These are phyloP conservation scores for Phytophthora rubi DNA, from an alignment of 352 stramenopile genomes.

Conservation along the genomic window DNA sequence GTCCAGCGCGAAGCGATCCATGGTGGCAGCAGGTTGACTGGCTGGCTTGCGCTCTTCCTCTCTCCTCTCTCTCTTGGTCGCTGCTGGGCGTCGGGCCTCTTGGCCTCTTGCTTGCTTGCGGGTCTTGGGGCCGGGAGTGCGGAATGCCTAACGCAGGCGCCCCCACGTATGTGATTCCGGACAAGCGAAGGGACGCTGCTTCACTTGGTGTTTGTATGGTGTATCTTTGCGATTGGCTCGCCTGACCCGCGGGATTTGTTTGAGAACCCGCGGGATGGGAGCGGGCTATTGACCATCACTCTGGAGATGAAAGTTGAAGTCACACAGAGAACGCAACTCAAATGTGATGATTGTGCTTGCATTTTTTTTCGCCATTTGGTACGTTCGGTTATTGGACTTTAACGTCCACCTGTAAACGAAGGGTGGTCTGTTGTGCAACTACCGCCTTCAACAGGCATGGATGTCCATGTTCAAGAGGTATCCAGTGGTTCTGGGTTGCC, in stretches of 20 bases:
- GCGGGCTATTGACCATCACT: not conserved
- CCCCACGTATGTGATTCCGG: slow-evolving; percentile 29
- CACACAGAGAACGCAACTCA: too few species aligned
- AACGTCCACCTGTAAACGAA: too few species aligned
- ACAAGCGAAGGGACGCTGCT: slow-evolving; percentile 28
- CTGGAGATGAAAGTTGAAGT: not conserved
- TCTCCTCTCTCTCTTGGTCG: not conserved
- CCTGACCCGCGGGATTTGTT: not conserved
- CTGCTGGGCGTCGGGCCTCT: not conserved
- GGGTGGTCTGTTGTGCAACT: too few species aligned
- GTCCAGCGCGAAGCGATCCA: slow-evolving; percentile 88
- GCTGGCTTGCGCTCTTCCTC: not conserved
- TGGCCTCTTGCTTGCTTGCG: slow-evolving; percentile 1
- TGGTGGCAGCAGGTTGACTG: slow-evolving; percentile 23
- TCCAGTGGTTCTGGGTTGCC: too few species aligned
- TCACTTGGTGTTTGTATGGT: slow-evolving; percentile 36
- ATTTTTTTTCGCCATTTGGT: too few species aligned
- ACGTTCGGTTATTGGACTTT: too few species aligned
- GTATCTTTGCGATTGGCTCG: slow-evolving; percentile 19
- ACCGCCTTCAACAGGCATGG: too few species aligned
- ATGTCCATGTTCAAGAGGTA: too few species aligned
- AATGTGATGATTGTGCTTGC: too few species aligned
- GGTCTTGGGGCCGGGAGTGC: slow-evolving; percentile 16
- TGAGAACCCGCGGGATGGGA: not conserved
- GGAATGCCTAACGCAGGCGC: not conserved